Evolutionary conservation across 306 rosid genomes (phyloP), one percentile per base, ranked within the genome.

Genomic region (Vigna nakashimae): DNA sequence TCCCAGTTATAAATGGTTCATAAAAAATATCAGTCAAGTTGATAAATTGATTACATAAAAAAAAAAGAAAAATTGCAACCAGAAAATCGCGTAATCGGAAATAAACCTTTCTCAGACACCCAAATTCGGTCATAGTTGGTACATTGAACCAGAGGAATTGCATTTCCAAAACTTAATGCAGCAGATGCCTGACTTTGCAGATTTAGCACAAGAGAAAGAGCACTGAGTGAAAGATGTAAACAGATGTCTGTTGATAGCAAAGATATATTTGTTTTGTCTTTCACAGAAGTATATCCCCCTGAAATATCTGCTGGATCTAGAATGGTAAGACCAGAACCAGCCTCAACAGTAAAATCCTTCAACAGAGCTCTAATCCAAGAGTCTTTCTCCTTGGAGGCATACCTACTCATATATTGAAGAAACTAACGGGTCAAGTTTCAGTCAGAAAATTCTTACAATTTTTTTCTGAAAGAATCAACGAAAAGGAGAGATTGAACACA

Each of bases 231-330:
- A 83, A 95, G 97, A 95, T 92, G 98, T 82, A 95, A 79, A 82
- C 90, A 90, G 76, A 95, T 89, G 80, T 92, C 94, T 1, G 98
- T 92, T 84, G 92, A 90, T 69, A 88, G 76, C 76, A 95, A 74
- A 84, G 99, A 95, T 83, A 95, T 87, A 82, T 87, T 95, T 62
- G 93, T 92, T 89, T 92, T 95, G 77, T 92, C 99, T 85, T 92
- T 95, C 36, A 92, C 91, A 50, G 98, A 95, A 75, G 99, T 95
- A 73, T 88, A 95, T 70, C 99, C 99, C 75, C 90, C 99, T n/a
- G 99, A 92, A 71, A 95, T 82, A 84, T 95, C 99, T 75, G 91
- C 96, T 26, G 99, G 99, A 84, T 95, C 92, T 70, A 95, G 91
- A 88, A 95, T 89, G 77, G 85, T 76, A 81, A 92, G 93, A 79